Conservation (phyloP, 2,329 filamentous ascomycete species). For the Clathrospora elynae region DNA sequence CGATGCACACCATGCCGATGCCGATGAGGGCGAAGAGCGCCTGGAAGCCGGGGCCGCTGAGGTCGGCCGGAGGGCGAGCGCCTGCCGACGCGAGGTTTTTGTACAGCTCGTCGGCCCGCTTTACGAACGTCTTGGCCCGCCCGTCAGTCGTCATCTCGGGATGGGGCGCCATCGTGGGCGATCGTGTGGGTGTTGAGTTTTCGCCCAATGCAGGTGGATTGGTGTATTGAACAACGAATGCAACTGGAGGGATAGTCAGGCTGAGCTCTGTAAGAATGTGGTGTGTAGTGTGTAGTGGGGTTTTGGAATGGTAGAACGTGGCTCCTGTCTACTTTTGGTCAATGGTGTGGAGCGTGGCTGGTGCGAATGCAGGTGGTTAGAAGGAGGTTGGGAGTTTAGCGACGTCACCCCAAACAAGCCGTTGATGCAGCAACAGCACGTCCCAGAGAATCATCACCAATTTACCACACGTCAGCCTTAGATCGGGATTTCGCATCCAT, state of each 20-base stretch:
- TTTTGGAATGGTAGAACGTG: constrained; percentile 14
- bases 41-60: constrained; percentile 69
- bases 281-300: constrained; percentile 20
- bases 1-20: constrained; percentile 71
- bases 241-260: constrained; percentile 27
- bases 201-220: constrained; percentile 10
- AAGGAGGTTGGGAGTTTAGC: constrained; percentile 23
- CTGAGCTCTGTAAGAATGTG: constrained; percentile 18
- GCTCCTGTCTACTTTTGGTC: constrained; percentile 20
- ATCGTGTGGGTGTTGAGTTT: constrained; percentile 13
- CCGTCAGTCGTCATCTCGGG: constrained; percentile 31
- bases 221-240: constrained; percentile 14
- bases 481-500: too few relatives aligned
- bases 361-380: constrained; percentile 19
- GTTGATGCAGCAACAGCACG: constrained; percentile 24
- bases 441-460: constrained; percentile 1
- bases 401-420: constrained; percentile 25
- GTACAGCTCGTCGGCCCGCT: constrained; percentile 28
- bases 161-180: constrained; percentile 39
- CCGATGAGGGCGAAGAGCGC: constrained; percentile 85
- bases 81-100: constrained; percentile 41
- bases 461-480: too few relatives aligned
- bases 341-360: constrained; percentile 15
- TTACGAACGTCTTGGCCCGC: constrained; percentile 35
- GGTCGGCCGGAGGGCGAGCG: constrained; percentile 41